Conservation (phyloP, 495 filamentous ascomycete genomes). For the Pyrenula aspistea region DNA sequence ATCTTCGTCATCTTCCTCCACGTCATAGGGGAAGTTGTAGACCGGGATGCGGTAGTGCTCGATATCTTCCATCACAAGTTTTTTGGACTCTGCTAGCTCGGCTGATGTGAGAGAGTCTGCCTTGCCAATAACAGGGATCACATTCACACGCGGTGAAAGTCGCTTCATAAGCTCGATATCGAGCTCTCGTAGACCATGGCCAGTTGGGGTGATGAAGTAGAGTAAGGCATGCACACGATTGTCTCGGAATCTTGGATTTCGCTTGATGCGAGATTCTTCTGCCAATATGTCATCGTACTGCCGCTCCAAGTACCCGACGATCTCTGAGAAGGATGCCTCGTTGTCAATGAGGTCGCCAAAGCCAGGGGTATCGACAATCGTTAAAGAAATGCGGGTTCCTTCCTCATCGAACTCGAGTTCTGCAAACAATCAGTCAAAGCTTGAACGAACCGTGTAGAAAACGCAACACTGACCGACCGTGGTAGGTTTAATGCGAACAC, state of each 20-base stretch:
- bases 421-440: constrained; percentile 20
- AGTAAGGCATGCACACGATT: constrained; percentile 96
- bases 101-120: constrained; percentile 93
- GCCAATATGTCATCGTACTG: constrained; percentile 99
- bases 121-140: constrained; percentile 97
- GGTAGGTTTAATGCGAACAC: constrained; percentile 94
- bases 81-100: constrained; percentile 97
- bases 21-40: constrained; percentile 99
- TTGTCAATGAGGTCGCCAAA: constrained; percentile 99
- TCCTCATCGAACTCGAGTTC: constrained; percentile 97
- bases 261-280: constrained; percentile 99
- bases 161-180: constrained; percentile 99
- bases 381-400: constrained; percentile 93
- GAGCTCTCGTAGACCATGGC: constrained; percentile 94
- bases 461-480: constrained; percentile 71
- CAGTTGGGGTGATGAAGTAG: constrained; percentile 98
- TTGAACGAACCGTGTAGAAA: background rate
- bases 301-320: constrained; percentile 92
- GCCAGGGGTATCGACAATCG: constrained; percentile 95
- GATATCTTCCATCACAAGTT: constrained; percentile 99
- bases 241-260: constrained; percentile 97
- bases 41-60: constrained; percentile 99
- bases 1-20: constrained; percentile 98
- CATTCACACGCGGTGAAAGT: constrained; percentile 93
- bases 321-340: constrained; percentile 95